These are phyloP conservation scores for Mucor lusitanicus DNA, from an alignment of 371 early-diverging fungal genomes.

Conservation along the genomic window DNA sequence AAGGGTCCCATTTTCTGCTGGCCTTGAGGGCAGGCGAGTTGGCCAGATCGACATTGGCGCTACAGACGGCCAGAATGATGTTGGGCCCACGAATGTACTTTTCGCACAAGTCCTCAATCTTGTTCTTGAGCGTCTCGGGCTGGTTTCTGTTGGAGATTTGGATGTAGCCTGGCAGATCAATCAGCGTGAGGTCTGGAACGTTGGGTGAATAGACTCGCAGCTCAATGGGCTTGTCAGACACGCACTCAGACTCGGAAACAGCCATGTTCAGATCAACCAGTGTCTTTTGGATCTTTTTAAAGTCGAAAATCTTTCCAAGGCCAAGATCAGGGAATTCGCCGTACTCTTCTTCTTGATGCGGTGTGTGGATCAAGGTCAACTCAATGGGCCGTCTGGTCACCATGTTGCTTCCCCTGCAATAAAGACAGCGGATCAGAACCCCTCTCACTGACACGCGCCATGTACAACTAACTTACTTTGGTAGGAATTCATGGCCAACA, in stretches of 20 bases:
- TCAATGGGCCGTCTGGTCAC: slow-evolving; percentile 99
- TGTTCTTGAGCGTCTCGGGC: slow-evolving; percentile 88
- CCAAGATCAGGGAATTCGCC: slow-evolving; percentile 95
- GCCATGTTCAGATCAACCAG: slow-evolving; percentile 91
- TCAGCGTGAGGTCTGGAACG: slow-evolving; percentile 95
- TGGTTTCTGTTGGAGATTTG: slow-evolving; percentile 95
- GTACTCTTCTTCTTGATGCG: slow-evolving; percentile 84
- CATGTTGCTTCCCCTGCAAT: slow-evolving; percentile 91
- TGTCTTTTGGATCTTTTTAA: slow-evolving; percentile 87
- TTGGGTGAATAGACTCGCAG: slow-evolving; percentile 91
- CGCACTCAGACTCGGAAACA: slow-evolving; percentile 91
- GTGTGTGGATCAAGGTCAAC: slow-evolving; percentile 93
- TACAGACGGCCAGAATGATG: slow-evolving; percentile 97
- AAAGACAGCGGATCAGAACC: neutral
- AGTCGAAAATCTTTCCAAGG: slow-evolving; percentile 85
- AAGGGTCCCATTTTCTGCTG: slow-evolving; percentile 91
- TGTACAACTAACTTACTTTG: slow-evolving; percentile 73
- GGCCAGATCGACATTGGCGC: slow-evolving; percentile 98
- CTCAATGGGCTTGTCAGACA: slow-evolving; percentile 93
- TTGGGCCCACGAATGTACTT: slow-evolving; percentile 92
- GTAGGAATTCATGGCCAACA: slow-evolving; percentile 97
- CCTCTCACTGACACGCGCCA: neutral
- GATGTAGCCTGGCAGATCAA: slow-evolving; percentile 99
- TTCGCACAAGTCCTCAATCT: slow-evolving; percentile 93
- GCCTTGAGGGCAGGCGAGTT: slow-evolving; percentile 98